phyloP scores from a whole-genome alignment of 306 rosid species.

The Albizia julibrissin region DNA sequence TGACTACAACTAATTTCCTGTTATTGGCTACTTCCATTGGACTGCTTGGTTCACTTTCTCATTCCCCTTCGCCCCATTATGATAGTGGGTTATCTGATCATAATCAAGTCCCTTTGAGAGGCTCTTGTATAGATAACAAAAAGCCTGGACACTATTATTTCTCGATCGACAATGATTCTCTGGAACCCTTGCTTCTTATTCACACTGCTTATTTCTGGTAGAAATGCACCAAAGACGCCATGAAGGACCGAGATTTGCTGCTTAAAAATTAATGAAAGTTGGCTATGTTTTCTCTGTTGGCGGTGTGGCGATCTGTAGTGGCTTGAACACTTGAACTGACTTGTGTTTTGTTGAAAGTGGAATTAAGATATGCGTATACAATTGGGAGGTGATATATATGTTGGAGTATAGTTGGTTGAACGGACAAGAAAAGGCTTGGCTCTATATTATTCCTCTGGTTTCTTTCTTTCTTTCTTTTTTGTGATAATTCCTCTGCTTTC shows the following conservation, averaged over 20 bases:
- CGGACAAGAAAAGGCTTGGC: neutral
- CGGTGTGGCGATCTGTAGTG: neutral
- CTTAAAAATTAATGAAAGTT: neutral
- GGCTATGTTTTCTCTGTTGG: slow-evolving; percentile 2
- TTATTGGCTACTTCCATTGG: slow-evolving; percentile 3
- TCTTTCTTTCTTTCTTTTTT: neutral
- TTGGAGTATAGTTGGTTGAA: neutral
- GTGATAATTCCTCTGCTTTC: neutral
- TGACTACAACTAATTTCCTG: slow-evolving; percentile 14
- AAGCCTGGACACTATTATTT: neutral
- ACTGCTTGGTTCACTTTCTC: slow-evolving; percentile 4
- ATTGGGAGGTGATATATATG: neutral
- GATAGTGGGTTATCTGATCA: neutral
- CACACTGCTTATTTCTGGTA: neutral
- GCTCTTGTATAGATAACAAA: neutral
- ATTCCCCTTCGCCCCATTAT: neutral
- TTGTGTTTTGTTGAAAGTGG: neutral
- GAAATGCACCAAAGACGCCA: neutral
- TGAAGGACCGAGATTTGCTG: slow-evolving; percentile 17
- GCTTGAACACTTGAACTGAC: neutral
- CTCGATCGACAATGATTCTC: neutral
- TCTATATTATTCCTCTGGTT: neutral
- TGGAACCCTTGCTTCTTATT: slow-evolving; percentile 16
- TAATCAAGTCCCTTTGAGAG: neutral
- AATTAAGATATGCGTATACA: neutral